Conservation (phyloP, 768 basidiomycete genomes). For the Clitopilus hobsonii region DNA sequence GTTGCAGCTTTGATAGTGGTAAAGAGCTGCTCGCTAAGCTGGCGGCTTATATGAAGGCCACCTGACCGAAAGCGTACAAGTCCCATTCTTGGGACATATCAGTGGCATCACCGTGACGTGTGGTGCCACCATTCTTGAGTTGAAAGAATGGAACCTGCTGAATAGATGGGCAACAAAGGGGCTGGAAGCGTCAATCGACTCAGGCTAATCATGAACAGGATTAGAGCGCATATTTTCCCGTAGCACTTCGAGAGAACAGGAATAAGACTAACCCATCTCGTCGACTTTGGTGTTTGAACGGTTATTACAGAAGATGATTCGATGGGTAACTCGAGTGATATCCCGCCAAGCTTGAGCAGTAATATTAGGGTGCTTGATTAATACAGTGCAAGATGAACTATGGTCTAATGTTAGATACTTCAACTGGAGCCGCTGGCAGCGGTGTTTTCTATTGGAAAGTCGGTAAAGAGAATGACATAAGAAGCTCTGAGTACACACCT, state of each 20-base stretch:
- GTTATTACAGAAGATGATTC: too few species aligned
- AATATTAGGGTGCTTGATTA: not conserved
- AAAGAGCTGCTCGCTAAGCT: not conserved
- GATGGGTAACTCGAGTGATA: too few species aligned
- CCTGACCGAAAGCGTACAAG: not conserved
- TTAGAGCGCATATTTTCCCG: too few species aligned
- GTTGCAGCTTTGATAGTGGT: not conserved
- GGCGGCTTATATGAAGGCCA: not conserved
- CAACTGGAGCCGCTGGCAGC: not conserved
- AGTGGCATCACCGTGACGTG: not conserved
- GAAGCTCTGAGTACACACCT: slow-evolving; percentile 45
- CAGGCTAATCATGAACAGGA: too few species aligned
- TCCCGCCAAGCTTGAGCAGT: not conserved
- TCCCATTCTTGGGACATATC: not conserved
- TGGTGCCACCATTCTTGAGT: not conserved
- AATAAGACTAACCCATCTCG: too few species aligned
- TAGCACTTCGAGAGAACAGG: too few species aligned
- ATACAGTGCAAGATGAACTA: not conserved
- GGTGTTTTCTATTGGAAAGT: not conserved
- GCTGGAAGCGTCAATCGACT: too few species aligned
- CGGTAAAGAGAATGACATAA: not conserved
- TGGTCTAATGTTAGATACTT: not conserved
- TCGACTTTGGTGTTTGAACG: too few species aligned
- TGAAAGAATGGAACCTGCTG: too few species aligned
- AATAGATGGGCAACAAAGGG: too few species aligned